Base-by-base conservation (phyloP, 1,284 basidiomycete genomes). In the Xerocomus nothofagi region DNA sequence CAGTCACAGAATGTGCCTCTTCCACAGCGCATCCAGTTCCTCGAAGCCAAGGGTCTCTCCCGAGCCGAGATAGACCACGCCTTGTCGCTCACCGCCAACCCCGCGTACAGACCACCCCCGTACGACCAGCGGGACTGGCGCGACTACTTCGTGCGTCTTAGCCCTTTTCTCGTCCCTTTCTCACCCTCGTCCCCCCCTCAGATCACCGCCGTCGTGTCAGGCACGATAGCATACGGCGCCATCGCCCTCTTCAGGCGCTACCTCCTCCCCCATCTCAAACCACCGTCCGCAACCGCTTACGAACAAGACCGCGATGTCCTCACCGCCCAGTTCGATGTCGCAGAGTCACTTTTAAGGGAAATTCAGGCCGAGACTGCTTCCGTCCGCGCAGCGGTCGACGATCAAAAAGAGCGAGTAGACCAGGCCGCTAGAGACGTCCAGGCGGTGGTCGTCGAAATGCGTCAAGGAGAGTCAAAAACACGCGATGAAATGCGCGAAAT, bases 201-300 rank as follows among this genome's bases (percentile, higher is more conserved):
- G 92, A 97, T 99, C 64, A 94, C 96, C 73, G 88, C 90, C 12
- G 89, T 98, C 31, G 78, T 99, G 5, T 94, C 94, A 36, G 94
- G 95, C 4, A 84, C 88, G 3, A 74, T 96, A 11, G 82, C 87
- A n/a, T 98, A 93, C 67, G 91, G 93, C 17, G 83, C 93, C n/a
- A 76, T 88, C 23, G 79, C 91, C 2, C 71, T 98, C 32, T 94
- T 94, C 60, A 84, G 85, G 88, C 97, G 94, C 85, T 96, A 91
- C 70, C 76, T 99, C 24, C 72, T 91, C 14, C 97, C 97, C 0
- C 92, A 98, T 69, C 81, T 99, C 3, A 84, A 84, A 67, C 95
- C 97, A 9, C 96, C 96, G 2, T 83, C 87, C 3, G 79, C 86
- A 4, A 91, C 91, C 17, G 88, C 92, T 3, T 98, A 98, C 65